Base-by-base conservation (phyloP, 345 rosid genomes). In the Hypericum androsaemum region DNA sequence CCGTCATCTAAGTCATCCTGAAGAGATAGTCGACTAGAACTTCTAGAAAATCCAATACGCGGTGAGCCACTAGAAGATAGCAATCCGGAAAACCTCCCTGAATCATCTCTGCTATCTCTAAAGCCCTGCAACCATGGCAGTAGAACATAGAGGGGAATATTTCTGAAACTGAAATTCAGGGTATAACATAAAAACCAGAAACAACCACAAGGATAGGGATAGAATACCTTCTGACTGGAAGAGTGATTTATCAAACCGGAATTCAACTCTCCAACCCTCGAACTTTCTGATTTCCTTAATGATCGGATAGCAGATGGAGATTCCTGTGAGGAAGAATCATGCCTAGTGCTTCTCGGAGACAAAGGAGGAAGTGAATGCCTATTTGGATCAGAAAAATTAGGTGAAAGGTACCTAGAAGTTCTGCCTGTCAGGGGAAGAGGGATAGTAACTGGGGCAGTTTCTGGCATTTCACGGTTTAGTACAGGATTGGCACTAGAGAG, bases 21-120 rank as follows among this genome's bases (percentile, higher is more conserved):
- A 53, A 79, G 82, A 58, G 97, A 89, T 40, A 86, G 72, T 72
- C 88, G 75, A 74, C 94, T 82, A 38, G 97, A 84, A 72, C 85
- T 82, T 60, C 82, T 70, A 62, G 97, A 89, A 72, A 80, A 80
- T 64, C 84, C 95, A 55, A 78, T 48, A 39, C 81, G 78, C 39
- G 94, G 88, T 35, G 95, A 86, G 59, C 81, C 94, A 56, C 95
- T 83, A 7, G 95, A 82, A 66, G 95, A 86, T 56, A 83, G 60
- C 65, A 89, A 62, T 66, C 88, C 90, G 7, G 94, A 86, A 72
- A 84, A 83, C 61, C 95, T 70, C 37, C 94, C 95, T 0, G 90
- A 86, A 65, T 89, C 97, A 43, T 82, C 86, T 70, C 69, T 75
- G 68, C 73, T 70, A 64, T 89, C 94, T 74, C 63, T 81, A 45